Conservation (phyloP, 352 stramenopile genomes). For the Globisporangium okanoganense region DNA sequence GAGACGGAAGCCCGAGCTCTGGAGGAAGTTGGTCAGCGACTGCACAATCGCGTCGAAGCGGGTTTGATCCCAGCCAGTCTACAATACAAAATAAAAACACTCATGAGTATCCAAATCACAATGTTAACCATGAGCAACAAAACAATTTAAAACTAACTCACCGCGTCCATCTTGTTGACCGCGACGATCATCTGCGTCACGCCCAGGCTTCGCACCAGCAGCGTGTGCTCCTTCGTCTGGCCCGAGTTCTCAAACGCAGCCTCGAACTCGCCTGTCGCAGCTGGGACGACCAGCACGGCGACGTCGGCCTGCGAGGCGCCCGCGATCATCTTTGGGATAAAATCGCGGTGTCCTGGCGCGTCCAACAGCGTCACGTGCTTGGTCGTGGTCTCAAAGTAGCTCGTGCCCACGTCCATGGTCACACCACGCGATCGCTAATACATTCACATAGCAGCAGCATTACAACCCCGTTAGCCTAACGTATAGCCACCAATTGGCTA, state of each 20-base stretch:
- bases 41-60: slow-evolving; percentile 78
- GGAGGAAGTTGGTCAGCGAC: slow-evolving; percentile 73
- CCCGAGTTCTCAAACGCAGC: slow-evolving; percentile 92
- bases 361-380: slow-evolving; percentile 96
- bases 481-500: background rate
- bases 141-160: slow-evolving; percentile 14
- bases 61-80: slow-evolving; percentile 65
- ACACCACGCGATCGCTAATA: slow-evolving; percentile 92
- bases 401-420: slow-evolving; percentile 97
- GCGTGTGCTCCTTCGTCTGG: slow-evolving; percentile 97
- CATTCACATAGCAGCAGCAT: background rate
- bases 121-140: background rate
- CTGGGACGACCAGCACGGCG: slow-evolving; percentile 93
- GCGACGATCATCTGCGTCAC: slow-evolving; percentile 95
- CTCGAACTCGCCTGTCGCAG: slow-evolving; percentile 94
- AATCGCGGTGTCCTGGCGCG: slow-evolving; percentile 96
- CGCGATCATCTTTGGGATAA: slow-evolving; percentile 98
- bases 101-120: background rate
- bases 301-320: slow-evolving; percentile 91
- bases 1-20: slow-evolving; percentile 64
- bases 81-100: slow-evolving; percentile 1
- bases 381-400: slow-evolving; percentile 85
- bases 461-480: background rate
- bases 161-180: slow-evolving; percentile 98
- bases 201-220: slow-evolving; percentile 92